Evolutionary conservation across 1,139 yeast genomes (phyloP).

Genomic region (Tardiomyces blankii): DNA sequence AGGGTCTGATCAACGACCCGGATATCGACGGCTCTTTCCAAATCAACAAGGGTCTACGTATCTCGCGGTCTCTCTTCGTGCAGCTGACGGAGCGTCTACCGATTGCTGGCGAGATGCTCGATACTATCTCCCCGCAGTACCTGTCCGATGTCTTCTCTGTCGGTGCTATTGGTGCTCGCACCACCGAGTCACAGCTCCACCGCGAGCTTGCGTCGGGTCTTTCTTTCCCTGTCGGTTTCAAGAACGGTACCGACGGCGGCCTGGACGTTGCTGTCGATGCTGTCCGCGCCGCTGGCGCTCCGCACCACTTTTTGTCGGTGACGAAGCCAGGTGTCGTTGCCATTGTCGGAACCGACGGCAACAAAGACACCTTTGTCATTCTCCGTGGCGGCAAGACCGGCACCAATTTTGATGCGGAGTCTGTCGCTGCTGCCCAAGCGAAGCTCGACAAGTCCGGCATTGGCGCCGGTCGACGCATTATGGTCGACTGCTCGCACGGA

Average conservation of each 20-base stretch:
- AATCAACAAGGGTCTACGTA: slow-evolving; percentile 86
- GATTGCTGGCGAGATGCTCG: slow-evolving; percentile 96
- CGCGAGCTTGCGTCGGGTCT: slow-evolving; percentile 93
- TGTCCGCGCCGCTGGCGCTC: slow-evolving; percentile 80
- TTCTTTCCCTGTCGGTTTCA: slow-evolving; percentile 95
- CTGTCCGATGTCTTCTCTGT: slow-evolving; percentile 80
- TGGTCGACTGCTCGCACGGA: slow-evolving; percentile 98
- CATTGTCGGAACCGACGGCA: slow-evolving; percentile 91
- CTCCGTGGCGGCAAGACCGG: slow-evolving; percentile 93
- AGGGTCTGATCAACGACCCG: slow-evolving; percentile 94
- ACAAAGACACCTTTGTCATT: slow-evolving; percentile 80
- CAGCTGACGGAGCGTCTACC: slow-evolving; percentile 75
- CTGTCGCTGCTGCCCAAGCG: slow-evolving; percentile 57
- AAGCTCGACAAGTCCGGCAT: slow-evolving; percentile 51
- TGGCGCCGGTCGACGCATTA: slow-evolving; percentile 47
- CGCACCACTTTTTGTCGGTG: slow-evolving; percentile 89
- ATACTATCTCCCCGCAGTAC: slow-evolving; percentile 92
- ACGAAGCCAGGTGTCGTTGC: slow-evolving; percentile 95
- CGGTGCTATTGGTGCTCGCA: slow-evolving; percentile 97
- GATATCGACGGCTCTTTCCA: slow-evolving; percentile 90
- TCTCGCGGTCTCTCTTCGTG: slow-evolving; percentile 78
- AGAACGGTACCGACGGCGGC: slow-evolving; percentile 93
- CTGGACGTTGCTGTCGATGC: slow-evolving; percentile 91
- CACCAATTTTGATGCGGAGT: slow-evolving; percentile 74
- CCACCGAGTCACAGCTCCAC: slow-evolving; percentile 94